These are phyloP conservation scores for Pythium periplocum DNA, from an alignment of 352 stramenopile species.

Conservation along the genomic window DNA sequence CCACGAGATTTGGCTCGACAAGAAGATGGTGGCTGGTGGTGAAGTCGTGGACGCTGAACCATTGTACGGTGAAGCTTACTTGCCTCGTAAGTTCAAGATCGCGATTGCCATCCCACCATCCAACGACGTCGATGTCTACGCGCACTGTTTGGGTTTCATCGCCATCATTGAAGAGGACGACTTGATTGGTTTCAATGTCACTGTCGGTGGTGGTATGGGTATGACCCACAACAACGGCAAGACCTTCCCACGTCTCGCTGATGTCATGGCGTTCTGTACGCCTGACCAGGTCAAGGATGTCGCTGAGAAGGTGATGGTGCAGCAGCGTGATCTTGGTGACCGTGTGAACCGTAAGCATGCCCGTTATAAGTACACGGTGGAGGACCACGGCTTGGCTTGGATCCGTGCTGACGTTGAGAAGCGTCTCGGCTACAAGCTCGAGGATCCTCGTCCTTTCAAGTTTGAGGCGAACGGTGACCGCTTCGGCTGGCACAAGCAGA, in stretches of 20 bases:
- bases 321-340: conserved; percentile 96
- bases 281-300: conserved; percentile 88
- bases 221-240: conserved; percentile 97
- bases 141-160: conserved; percentile 95
- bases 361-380: conserved; percentile 98
- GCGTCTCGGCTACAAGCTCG: conserved; percentile 92
- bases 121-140: conserved; percentile 97
- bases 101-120: conserved; percentile 95
- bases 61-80: conserved; percentile 96
- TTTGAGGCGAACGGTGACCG: conserved; percentile 65
- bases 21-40: conserved; percentile 92
- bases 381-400: conserved; percentile 93
- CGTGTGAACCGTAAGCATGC: conserved; percentile 95
- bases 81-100: conserved; percentile 99
- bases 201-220: conserved; percentile 95
- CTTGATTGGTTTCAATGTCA: conserved; percentile 94
- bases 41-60: conserved; percentile 95
- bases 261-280: conserved; percentile 95
- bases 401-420: conserved; percentile 93
- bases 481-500: conserved; percentile 73
- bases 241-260: conserved; percentile 95
- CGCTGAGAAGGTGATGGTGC: conserved; percentile 92
- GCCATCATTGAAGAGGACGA: conserved; percentile 87
- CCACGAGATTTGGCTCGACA: conserved; percentile 97
- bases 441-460: conserved; percentile 72